phyloP scores from a whole-genome alignment of 805 yeast genomes.

The Wickerhamomyces canadensis region DNA sequence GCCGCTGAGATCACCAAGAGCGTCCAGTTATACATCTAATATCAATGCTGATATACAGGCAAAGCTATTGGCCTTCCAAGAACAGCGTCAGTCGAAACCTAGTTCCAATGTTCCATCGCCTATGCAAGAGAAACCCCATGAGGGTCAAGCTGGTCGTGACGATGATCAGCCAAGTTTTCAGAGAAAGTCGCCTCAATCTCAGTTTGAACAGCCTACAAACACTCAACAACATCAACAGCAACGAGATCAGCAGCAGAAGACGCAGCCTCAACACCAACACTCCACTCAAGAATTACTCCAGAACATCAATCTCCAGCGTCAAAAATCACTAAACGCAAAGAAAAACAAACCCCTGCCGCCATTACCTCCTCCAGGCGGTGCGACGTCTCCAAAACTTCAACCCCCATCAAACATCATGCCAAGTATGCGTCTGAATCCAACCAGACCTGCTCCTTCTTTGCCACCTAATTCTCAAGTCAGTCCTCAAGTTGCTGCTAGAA shows the following conservation, averaged over 20 bases:
- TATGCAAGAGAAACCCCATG: constrained; percentile 14
- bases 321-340: constrained; percentile 12
- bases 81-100: constrained; percentile 53
- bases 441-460: constrained; percentile 26
- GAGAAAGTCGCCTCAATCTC: neutral
- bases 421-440: constrained; percentile 16
- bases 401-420: neutral
- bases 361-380: too few relatives aligned
- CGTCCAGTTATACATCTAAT: constrained; percentile 28
- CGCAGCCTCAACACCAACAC: neutral
- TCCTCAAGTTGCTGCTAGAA: constrained; percentile 70
- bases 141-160: neutral
- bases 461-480: constrained; percentile 49
- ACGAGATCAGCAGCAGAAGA: constrained; percentile 8
- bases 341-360: constrained; percentile 38
- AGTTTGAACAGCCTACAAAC: constrained; percentile 2
- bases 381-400: neutral
- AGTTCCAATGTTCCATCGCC: constrained; percentile 11
- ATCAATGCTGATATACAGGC: constrained; percentile 81
- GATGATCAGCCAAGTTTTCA: neutral
- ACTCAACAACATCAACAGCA: constrained; percentile 14
- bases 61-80: constrained; percentile 80
- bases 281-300: constrained; percentile 7
- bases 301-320: constrained; percentile 18
- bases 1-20: constrained; percentile 17